phyloP scores from a whole-genome alignment of 305 asterid genomes.

The Nicotiana rustica region DNA sequence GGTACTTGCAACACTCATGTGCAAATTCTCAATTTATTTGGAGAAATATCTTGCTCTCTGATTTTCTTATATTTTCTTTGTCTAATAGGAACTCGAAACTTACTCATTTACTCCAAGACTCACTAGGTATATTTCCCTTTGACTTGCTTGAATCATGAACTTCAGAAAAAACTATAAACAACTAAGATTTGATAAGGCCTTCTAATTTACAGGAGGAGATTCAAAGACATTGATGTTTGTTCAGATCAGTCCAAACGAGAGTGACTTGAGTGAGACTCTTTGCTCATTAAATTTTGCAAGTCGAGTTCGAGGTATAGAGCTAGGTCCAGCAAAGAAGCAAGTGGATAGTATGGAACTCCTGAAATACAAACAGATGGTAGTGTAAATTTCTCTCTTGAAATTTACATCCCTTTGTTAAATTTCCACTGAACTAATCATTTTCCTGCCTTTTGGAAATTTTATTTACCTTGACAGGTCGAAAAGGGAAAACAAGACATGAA shows the following conservation, averaged over 20 bases:
- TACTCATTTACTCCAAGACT: constrained; percentile 99
- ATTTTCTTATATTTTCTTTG: constrained; percentile 34
- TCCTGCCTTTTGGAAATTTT: not conserved
- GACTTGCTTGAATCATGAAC: not conserved
- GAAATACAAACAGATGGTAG: constrained; percentile 87
- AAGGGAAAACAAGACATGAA: constrained; percentile 83
- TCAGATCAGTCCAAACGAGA: constrained; percentile 95
- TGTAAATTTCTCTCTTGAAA: not conserved
- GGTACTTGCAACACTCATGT: constrained; percentile 47
- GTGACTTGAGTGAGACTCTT: constrained; percentile 86
- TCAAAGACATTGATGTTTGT: constrained; percentile 97
- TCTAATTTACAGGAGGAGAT: constrained; percentile 78
- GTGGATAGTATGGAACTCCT: constrained; percentile 79
- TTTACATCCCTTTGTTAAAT: not conserved
- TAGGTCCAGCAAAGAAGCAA: constrained; percentile 98
- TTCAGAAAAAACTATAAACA: not conserved
- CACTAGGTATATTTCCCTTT: constrained; percentile 65
- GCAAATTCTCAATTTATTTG: constrained; percentile 9
- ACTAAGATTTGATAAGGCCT: constrained; percentile 5
- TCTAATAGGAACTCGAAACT: constrained; percentile 89
- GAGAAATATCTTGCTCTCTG: not conserved
- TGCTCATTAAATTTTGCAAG: constrained; percentile 97
- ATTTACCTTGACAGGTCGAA: constrained; percentile 61
- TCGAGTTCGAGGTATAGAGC: constrained; percentile 93
- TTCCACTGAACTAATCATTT: constrained; percentile 1